These are phyloP conservation scores for Cyclostephanos tholiformis DNA, from an alignment of 108 stramenopile genomes.

Conservation along the genomic window DNA sequence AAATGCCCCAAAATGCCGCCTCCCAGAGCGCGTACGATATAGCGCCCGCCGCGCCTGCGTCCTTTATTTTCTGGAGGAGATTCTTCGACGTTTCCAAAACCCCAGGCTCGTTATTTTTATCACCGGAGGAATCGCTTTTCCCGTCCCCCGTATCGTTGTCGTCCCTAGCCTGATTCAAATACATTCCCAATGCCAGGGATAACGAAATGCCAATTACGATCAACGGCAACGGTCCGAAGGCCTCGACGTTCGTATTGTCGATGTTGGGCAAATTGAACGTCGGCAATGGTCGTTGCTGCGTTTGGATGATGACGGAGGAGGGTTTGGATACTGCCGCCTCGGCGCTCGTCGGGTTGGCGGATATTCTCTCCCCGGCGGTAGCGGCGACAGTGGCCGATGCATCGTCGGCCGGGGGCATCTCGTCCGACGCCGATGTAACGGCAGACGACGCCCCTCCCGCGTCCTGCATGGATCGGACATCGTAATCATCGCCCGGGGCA, in stretches of 20 bases:
- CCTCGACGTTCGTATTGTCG: not conserved
- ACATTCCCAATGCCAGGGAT: slow-evolving; percentile 11
- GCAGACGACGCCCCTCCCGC: not conserved
- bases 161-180: slow-evolving; percentile 2
- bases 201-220: slow-evolving; percentile 1
- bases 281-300: not conserved
- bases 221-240: not conserved
- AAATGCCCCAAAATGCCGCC: slow-evolving; percentile 46
- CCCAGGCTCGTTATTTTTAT: slow-evolving; percentile 7
- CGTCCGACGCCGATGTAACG: not conserved
- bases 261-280: not conserved
- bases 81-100: slow-evolving; percentile 58
- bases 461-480: no score
- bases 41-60: slow-evolving; percentile 75
- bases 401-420: not conserved
- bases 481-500: not conserved
- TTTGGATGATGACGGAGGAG: not conserved
- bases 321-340: not conserved
- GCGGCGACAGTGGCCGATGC: not conserved
- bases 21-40: slow-evolving; percentile 83
- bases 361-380: not conserved
- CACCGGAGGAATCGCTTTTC: not conserved
- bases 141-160: not conserved
- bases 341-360: not conserved
- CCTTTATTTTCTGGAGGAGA: slow-evolving; percentile 71